A percentile compares a stretch with the other conserved stretches of the same genome.
Evolutionary conservation across 371 early-diverging fungal species (phyloP).

Genomic region (Coemansia sp.): DNA sequence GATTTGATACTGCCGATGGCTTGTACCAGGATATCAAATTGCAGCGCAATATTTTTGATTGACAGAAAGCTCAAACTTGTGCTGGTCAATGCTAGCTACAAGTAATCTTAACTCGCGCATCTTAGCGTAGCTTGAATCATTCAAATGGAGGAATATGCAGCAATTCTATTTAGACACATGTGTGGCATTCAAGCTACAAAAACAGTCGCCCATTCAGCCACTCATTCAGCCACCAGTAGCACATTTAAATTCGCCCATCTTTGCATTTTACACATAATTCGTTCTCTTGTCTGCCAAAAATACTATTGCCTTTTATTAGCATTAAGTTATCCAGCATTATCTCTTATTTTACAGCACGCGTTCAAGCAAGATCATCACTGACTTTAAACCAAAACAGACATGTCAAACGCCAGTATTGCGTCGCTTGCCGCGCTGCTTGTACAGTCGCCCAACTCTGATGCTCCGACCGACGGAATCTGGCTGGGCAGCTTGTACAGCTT

Average conservation of each 20-base stretch:
- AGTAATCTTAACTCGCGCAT: no score
- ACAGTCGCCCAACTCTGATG: slow-evolving; percentile 13
- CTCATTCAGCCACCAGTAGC: background rate
- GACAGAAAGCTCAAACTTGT: no score
- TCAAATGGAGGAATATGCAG: background rate
- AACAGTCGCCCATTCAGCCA: background rate
- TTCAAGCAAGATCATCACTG: no score
- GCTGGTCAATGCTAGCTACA: no score
- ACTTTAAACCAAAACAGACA: background rate
- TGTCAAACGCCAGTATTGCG: background rate
- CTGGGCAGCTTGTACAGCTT: slow-evolving; percentile 25
- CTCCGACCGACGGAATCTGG: slow-evolving; percentile 19
- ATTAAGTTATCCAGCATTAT: background rate
- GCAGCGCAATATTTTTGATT: no score
- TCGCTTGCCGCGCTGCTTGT: slow-evolving; percentile 2
- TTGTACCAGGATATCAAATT: no score
- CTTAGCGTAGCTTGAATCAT: background rate
- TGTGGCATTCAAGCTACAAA: background rate
- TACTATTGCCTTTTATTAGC: background rate
- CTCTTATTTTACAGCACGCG: background rate
- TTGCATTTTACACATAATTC: background rate
- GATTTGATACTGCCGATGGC: slow-evolving; percentile 1
- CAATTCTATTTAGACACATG: background rate
- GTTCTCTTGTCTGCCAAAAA: background rate
- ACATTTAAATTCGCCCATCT: background rate